Conservation (phyloP, 805 yeast species). For the Ogataea nonfermentans region DNA sequence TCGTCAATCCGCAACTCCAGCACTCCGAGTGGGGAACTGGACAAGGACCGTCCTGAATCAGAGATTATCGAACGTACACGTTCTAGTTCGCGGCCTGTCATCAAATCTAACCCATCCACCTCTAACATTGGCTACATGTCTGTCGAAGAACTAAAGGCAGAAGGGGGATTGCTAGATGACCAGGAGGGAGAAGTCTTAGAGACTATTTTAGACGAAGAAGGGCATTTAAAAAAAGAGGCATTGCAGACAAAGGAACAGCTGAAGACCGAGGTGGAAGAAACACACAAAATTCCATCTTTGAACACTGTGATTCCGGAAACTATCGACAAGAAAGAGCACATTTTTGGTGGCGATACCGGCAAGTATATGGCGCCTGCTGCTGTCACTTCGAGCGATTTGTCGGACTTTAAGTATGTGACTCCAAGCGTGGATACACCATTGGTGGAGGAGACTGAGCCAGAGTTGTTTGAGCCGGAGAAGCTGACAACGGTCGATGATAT, state of each 20-base stretch:
- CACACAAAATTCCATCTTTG: not conserved
- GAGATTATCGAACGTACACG: slow-evolving; percentile 20
- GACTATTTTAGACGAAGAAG: slow-evolving; percentile 49
- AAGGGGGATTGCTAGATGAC: slow-evolving; percentile 56
- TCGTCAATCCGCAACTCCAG: slow-evolving; percentile 38
- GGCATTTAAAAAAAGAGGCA: slow-evolving; percentile 50
- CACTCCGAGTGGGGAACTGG: slow-evolving; percentile 22
- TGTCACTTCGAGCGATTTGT: slow-evolving; percentile 21
- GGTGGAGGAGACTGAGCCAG: slow-evolving; percentile 11
- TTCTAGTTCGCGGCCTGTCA: slow-evolving; percentile 39
- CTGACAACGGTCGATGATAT: slow-evolving; percentile 32
- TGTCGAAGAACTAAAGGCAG: slow-evolving; percentile 37
- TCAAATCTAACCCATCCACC: slow-evolving; percentile 40
- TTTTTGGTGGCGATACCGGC: slow-evolving; percentile 34
- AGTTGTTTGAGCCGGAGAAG: slow-evolving; percentile 26
- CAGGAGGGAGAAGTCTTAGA: slow-evolving; percentile 58
- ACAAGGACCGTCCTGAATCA: slow-evolving; percentile 12
- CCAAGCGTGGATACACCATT: slow-evolving; percentile 11
- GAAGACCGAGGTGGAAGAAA: slow-evolving; percentile 11
- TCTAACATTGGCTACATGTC: slow-evolving; percentile 24
- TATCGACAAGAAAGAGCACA: slow-evolving; percentile 13
- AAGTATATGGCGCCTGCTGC: slow-evolving; percentile 37
- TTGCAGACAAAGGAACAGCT: slow-evolving; percentile 30
- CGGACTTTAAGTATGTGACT: slow-evolving; percentile 20
- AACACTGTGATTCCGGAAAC: slow-evolving; percentile 2